A percentile compares a stretch with the other conserved stretches of the same genome.
phyloP scores from a whole-genome alignment of 2,329 filamentous ascomycete species.

The Fusarium globosum region DNA sequence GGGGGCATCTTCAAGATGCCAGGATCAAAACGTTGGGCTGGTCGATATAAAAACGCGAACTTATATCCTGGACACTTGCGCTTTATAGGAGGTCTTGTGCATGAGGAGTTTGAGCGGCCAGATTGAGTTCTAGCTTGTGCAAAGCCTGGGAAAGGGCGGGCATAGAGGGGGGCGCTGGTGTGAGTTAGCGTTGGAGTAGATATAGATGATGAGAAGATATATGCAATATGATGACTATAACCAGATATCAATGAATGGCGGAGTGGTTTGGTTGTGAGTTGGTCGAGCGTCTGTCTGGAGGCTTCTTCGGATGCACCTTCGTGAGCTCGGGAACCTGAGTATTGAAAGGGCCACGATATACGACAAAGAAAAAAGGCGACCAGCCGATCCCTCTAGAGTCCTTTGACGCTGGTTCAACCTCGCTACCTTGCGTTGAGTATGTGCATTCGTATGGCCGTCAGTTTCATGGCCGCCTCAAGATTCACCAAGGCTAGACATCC shows the following conservation, averaged over 20 bases:
- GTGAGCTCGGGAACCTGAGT: background rate
- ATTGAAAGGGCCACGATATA: no score
- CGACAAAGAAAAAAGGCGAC: background rate
- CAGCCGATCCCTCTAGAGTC: no score
- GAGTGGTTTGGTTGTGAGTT: background rate
- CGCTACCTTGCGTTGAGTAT: background rate
- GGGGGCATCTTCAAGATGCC: conserved; percentile 38
- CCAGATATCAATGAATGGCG: background rate
- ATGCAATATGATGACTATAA: conserved; percentile 4
- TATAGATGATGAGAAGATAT: conserved; percentile 18
- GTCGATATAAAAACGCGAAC: conserved; percentile 34
- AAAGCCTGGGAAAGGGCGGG: background rate
- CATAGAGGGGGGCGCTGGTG: conserved; percentile 12
- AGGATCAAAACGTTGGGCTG: conserved; percentile 37
- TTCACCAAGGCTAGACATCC: background rate
- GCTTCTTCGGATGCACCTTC: accelerated
- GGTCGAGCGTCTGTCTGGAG: background rate
- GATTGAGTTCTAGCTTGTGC: conserved; percentile 1
- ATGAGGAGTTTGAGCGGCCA: background rate
- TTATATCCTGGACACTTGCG: conserved; percentile 19
- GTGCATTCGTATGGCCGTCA: background rate
- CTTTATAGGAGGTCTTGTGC: background rate
- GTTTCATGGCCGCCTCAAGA: no score
- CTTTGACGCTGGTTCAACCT: background rate
- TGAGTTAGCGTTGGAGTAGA: conserved; percentile 11